phyloP scores from a whole-genome alignment of 2,329 filamentous ascomycete species.

The Penicillium sp. region DNA sequence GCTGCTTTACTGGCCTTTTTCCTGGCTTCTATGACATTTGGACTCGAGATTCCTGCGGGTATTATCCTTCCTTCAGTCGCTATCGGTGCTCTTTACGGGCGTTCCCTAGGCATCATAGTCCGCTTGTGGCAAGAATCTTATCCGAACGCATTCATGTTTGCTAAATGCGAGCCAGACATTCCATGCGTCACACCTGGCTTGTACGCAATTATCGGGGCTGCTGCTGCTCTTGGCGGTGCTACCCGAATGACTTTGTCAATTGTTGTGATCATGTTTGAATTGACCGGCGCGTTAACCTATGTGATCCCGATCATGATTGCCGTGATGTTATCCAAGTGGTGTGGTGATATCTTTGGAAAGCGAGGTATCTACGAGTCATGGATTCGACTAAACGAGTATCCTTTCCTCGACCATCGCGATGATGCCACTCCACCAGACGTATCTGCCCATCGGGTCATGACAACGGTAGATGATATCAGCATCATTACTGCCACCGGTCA shows the following conservation, averaged over 20 bases:
- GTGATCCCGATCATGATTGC: slow-evolving; percentile 98
- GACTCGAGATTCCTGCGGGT: slow-evolving; percentile 88
- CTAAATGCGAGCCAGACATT: slow-evolving; percentile 77
- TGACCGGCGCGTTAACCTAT: slow-evolving; percentile 92
- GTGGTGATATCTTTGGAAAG: slow-evolving; percentile 89
- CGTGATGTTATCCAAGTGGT: slow-evolving; percentile 98
- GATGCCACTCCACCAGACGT: slow-evolving; percentile 76
- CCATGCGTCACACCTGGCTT: slow-evolving; percentile 90
- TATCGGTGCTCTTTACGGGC: slow-evolving; percentile 85
- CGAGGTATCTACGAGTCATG: slow-evolving; percentile 95
- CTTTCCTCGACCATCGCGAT: slow-evolving; percentile 89
- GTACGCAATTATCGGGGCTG: slow-evolving; percentile 94
- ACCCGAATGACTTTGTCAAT: slow-evolving; percentile 97
- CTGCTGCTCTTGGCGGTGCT: slow-evolving; percentile 87
- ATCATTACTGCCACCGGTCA: slow-evolving; percentile 84
- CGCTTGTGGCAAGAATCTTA: slow-evolving; percentile 81
- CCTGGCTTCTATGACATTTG: slow-evolving; percentile 84
- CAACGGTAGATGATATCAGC: slow-evolving; percentile 82
- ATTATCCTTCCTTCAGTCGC: slow-evolving; percentile 96
- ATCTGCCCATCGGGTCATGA: slow-evolving; percentile 86
- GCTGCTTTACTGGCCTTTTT: slow-evolving; percentile 82
- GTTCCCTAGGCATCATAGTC: slow-evolving; percentile 83
- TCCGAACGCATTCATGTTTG: slow-evolving; percentile 74
- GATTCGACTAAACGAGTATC: slow-evolving; percentile 95
- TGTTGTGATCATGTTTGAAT: slow-evolving; percentile 98